phyloP scores from a whole-genome alignment of 441 rosid genomes.

The Euphorbia corollata region DNA sequence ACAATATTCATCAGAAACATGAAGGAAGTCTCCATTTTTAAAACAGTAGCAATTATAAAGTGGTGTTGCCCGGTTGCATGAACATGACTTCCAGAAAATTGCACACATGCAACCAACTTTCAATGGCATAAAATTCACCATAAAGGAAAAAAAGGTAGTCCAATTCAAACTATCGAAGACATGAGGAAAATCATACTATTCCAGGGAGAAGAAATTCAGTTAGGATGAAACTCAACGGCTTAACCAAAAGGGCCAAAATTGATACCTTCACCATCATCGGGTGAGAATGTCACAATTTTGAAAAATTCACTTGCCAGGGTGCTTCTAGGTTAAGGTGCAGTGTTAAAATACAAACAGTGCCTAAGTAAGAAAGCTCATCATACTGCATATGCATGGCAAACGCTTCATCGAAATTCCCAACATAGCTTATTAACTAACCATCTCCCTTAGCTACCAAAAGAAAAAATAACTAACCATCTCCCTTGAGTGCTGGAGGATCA shows the following conservation, averaged over 20 bases:
- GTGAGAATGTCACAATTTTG: too few relatives aligned
- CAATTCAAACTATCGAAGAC: background rate
- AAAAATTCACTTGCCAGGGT: background rate
- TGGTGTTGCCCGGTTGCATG: background rate
- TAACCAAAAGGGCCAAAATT: too few relatives aligned
- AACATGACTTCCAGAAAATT: background rate
- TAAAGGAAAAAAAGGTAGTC: background rate
- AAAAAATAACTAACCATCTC: slow-evolving; percentile 93
- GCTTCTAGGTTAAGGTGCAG: background rate
- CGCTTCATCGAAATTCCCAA: background rate
- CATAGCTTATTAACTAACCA: slow-evolving; percentile 39
- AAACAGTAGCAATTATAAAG: background rate
- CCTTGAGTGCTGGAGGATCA: slow-evolving; percentile 56
- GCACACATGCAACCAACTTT: background rate
- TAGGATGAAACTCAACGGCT: background rate
- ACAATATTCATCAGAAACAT: background rate
- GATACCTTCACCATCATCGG: too few relatives aligned
- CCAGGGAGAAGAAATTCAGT: background rate
- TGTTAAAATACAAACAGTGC: background rate
- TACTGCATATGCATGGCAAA: background rate
- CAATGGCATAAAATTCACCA: background rate
- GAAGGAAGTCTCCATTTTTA: background rate
- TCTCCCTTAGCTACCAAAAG: too few relatives aligned
- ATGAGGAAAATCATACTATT: background rate
- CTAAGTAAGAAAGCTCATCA: background rate